Conservation (phyloP, 805 yeast species). For the Ogataea philodendri region DNA sequence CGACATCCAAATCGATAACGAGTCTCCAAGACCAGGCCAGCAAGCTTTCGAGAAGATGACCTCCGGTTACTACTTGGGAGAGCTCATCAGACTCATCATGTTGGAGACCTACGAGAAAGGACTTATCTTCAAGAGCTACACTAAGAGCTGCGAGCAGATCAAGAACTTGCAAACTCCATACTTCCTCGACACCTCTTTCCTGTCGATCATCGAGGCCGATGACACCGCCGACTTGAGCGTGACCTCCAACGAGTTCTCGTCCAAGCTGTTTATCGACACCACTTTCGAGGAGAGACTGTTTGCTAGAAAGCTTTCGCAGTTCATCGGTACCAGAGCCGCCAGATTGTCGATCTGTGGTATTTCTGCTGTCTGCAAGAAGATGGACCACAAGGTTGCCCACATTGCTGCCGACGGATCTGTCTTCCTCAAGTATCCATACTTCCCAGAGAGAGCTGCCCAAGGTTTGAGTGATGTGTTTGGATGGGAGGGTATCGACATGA, state of each 20-base stretch:
- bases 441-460: constrained; percentile 89
- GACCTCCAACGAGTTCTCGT: constrained; percentile 63
- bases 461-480: constrained; percentile 89
- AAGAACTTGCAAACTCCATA: constrained; percentile 62
- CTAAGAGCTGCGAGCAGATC: constrained; percentile 50
- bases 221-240: constrained; percentile 82
- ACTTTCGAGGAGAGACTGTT: constrained; percentile 80
- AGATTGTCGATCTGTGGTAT: constrained; percentile 95
- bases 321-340: constrained; percentile 91
- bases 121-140: constrained; percentile 59
- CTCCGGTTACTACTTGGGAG: constrained; percentile 96
- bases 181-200: constrained; percentile 84
- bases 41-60: constrained; percentile 98
- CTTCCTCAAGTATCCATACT: constrained; percentile 88
- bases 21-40: constrained; percentile 96
- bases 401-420: constrained; percentile 99
- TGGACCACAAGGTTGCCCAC: constrained; percentile 73
- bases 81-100: constrained; percentile 77
- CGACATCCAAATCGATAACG: constrained; percentile 77
- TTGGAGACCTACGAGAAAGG: constrained; percentile 69
- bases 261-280: constrained; percentile 59
- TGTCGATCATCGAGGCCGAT: constrained; percentile 86
- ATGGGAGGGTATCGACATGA: constrained; percentile 50
- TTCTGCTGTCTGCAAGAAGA: constrained; percentile 91
- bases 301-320: constrained; percentile 77